Conservation (phyloP, 305 asterid genomes). For the Stenogyne calaminthoides region DNA sequence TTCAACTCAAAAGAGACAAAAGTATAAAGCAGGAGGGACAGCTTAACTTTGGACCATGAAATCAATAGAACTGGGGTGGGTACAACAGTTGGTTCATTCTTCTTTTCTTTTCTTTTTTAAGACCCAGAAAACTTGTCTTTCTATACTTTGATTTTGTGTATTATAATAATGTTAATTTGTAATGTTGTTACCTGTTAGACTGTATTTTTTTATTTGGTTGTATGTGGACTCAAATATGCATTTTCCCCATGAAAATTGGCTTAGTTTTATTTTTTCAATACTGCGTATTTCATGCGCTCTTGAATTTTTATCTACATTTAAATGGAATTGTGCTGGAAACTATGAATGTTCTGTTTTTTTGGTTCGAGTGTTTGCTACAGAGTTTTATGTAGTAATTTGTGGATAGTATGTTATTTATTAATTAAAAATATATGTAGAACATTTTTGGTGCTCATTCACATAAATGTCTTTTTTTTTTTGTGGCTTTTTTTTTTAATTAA, state of each 20-base stretch:
- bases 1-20: slow-evolving; percentile 89
- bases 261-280: neutral
- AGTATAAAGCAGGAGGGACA: slow-evolving; percentile 38
- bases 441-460: neutral
- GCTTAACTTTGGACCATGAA: slow-evolving; percentile 10
- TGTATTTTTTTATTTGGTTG: neutral
- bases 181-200: slow-evolving; percentile 40
- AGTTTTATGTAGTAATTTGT: too few relatives aligned
- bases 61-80: slow-evolving; percentile 25
- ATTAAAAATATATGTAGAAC: neutral
- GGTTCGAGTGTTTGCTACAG: neutral
- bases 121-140: slow-evolving; percentile 44
- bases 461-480: too few relatives aligned
- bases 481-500: too few relatives aligned
- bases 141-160: slow-evolving; percentile 32
- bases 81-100: slow-evolving; percentile 7
- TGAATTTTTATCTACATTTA: neutral
- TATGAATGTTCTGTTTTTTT: neutral
- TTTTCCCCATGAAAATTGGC: neutral
- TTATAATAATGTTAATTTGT: slow-evolving; percentile 40
- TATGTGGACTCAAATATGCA: neutral
- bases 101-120: slow-evolving; percentile 29
- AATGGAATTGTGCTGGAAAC: neutral
- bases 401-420: too few relatives aligned
- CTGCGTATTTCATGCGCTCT: neutral